phyloP scores from a whole-genome alignment of 2,329 filamentous ascomycete genomes.

The Aspergillus neotritici region DNA sequence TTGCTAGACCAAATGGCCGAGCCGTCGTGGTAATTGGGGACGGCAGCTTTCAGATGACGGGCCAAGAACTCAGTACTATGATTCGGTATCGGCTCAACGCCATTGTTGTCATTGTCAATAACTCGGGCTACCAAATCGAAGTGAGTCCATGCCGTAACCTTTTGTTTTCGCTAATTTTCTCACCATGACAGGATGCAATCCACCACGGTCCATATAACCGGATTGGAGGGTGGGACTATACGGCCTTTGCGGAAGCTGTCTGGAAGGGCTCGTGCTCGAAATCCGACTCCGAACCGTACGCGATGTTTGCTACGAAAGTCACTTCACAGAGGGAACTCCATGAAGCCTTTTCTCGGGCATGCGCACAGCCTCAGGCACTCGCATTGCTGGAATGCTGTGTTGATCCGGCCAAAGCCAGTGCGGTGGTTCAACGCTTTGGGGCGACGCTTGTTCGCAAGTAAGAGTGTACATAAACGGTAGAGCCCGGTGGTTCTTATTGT shows the following conservation, averaged over 20 bases:
- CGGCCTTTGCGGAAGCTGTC: background rate
- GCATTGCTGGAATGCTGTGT: too few relatives aligned
- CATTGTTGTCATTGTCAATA: slow-evolving; percentile 79
- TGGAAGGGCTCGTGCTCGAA: background rate
- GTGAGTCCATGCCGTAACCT: background rate
- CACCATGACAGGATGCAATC: background rate
- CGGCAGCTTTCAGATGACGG: slow-evolving; percentile 77
- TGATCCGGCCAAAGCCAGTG: too few relatives aligned
- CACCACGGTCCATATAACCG: background rate
- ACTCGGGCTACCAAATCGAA: slow-evolving; percentile 80
- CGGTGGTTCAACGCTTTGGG: too few relatives aligned
- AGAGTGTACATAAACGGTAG: too few relatives aligned
- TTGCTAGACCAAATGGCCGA: slow-evolving; percentile 31
- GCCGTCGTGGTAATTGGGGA: slow-evolving; percentile 80
- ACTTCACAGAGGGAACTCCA: too few relatives aligned
- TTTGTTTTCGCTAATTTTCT: too few relatives aligned
- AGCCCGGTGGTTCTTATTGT: too few relatives aligned
- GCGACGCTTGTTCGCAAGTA: too few relatives aligned
- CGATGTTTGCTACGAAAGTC: too few relatives aligned
- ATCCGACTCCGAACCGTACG: too few relatives aligned
- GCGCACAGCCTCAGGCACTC: too few relatives aligned
- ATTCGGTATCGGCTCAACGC: slow-evolving; percentile 65
- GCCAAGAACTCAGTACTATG: slow-evolving; percentile 77
- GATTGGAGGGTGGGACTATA: background rate
- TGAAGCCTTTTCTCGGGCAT: too few relatives aligned